Conservation (phyloP, 495 filamentous ascomycete genomes). For the Trichoderma reesei region DNA sequence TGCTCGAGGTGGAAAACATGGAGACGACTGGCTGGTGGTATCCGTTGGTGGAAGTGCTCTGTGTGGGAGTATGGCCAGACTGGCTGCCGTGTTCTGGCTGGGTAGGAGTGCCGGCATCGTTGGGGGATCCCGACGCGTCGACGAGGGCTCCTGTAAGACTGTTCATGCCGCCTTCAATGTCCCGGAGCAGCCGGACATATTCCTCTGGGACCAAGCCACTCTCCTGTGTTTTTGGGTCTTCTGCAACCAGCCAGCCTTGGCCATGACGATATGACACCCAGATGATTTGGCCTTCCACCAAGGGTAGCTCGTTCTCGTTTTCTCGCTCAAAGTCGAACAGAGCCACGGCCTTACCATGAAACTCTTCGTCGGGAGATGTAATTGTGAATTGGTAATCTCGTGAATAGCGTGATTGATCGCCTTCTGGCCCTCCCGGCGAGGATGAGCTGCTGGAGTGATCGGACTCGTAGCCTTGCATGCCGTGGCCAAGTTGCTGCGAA, state of each 20-base stretch:
- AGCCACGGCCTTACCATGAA: conserved; percentile 94
- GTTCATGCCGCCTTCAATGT: conserved; percentile 65
- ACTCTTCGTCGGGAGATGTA: conserved; percentile 90
- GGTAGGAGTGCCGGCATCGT: conserved; percentile 45
- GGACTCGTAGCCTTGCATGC: conserved; percentile 44
- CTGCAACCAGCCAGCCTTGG: conserved; percentile 93
- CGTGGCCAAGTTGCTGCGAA: conserved; percentile 8
- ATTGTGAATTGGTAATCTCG: conserved; percentile 92
- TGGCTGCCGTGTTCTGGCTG: conserved; percentile 40
- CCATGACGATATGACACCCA: conserved; percentile 93
- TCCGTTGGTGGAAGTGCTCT: conserved; percentile 36
- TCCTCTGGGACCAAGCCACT: conserved; percentile 90
- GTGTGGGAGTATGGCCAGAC: conserved; percentile 31
- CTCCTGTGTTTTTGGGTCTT: conserved; percentile 82
- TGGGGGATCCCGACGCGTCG: conserved; percentile 33
- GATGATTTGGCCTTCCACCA: conserved; percentile 91
- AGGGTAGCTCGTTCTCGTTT: conserved; percentile 90
- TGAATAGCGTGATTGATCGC: conserved; percentile 63
- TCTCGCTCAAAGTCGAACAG: conserved; percentile 91
- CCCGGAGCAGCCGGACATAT: conserved; percentile 85
- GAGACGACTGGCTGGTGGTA: conserved; percentile 60
- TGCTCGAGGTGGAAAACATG: conserved; percentile 66
- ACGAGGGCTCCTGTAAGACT: conserved; percentile 38
- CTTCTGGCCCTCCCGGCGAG: conserved; percentile 37
- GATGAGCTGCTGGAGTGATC: conserved; percentile 49